Base-by-base conservation (phyloP, 2,329 filamentous ascomycete genomes). In the Pestalotiopsis sp. region DNA sequence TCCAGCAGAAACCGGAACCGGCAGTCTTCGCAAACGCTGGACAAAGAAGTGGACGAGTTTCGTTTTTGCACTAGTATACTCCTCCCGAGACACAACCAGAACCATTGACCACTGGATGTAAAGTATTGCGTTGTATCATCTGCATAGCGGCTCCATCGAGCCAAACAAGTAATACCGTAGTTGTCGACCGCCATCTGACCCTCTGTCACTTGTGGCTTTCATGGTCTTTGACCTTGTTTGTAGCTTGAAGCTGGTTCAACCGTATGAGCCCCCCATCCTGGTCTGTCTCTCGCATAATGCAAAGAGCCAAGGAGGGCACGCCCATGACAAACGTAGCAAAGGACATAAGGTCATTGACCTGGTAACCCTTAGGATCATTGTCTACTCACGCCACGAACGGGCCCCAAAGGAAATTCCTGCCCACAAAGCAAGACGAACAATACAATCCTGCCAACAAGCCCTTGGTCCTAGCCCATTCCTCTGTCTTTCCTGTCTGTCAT, bases 71-170 rank as follows among this genome's bases (percentile, higher is more conserved):
- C 68, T 72, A 73, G 70, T 78, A 76, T 78, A 80, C 77, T 62
- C 38, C 17, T 81, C 80, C 81, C 80, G 80, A 83, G 78, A 82
- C 81, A 81, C 72, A 68, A 58, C 59, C 69, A 69, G 57, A 71
- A 67, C 70, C 69, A 72, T 58, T 39, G 49, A 67, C 66, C 38
- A 69, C 69, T 71, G 68, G 64, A 11, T 12, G 31, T 62, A 62
- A 23, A 62, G 59, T 31, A 62, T 62, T 39, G 13, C 59, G 59
- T 62, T 41, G 59, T 38, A 27, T 52, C 39, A 20, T 64, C 23
- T 59, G 65, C 45, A 39, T 49, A n/a, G 7, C 31, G 27, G 45
- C 39, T 36, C 66, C 59, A 57, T 59, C 31, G 38, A 62, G 68
- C 63, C n/a, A 66, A 36, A 39, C 63, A 20, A 52, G 17, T 23